Percentiles rank a stretch among this genome's conserved stretches.
phyloP scores from a whole-genome alignment of 179 eudicot genomes.

The Heliamphora ciliata region DNA sequence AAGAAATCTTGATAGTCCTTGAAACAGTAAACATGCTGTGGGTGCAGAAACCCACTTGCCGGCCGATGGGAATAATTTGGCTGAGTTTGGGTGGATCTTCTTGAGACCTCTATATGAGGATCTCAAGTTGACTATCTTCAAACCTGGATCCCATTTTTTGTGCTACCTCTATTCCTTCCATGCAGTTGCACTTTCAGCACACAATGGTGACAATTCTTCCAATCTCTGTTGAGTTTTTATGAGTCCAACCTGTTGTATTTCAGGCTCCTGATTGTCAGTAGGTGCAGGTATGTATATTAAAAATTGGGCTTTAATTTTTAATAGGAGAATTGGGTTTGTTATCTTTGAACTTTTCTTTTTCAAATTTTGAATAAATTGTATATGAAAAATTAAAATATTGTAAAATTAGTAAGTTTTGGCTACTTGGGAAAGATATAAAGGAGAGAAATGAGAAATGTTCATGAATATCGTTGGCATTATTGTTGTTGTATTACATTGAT shows the following conservation, averaged over 20 bases:
- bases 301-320: not conserved
- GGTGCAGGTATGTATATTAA: not conserved
- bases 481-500: not conserved
- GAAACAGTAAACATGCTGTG: slow-evolving; percentile 13
- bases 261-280: not conserved
- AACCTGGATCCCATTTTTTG: not conserved
- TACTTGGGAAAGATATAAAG: not conserved
- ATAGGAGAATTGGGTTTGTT: not conserved
- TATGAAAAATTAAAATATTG: not conserved
- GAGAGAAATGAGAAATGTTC: not conserved
- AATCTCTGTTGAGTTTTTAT: not conserved
- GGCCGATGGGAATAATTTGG: not conserved
- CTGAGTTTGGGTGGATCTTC: not conserved
- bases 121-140: not conserved
- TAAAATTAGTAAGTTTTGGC: not conserved
- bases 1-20: slow-evolving; percentile 45
- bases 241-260: not conserved
- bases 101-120: not conserved
- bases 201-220: not conserved
- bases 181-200: not conserved
- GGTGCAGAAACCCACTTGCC: not conserved
- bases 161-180: slow-evolving; percentile 12
- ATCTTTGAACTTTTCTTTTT: not conserved
- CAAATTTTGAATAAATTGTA: not conserved
- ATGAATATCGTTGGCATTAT: not conserved